A percentile compares a stretch with the other conserved stretches of the same genome.
phyloP scores from a whole-genome alignment of 495 filamentous ascomycete genomes.

The Venustampulla echinocandica region DNA sequence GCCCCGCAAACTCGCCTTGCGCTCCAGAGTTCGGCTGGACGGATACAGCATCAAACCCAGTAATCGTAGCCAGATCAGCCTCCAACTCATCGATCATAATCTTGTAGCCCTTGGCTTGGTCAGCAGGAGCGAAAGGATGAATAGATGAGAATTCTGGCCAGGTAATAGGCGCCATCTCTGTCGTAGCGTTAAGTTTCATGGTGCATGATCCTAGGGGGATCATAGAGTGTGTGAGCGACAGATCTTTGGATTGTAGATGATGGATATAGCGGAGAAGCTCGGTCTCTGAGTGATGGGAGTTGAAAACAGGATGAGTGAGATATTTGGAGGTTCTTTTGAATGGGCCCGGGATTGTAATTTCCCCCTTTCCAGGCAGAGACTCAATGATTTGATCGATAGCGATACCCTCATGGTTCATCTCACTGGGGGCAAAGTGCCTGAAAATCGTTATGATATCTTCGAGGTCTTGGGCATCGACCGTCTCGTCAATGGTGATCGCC shows the following conservation, averaged over 20 bases:
- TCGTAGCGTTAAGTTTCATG: slow-evolving; percentile 97
- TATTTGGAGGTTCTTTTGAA: slow-evolving; percentile 68
- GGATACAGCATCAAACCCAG: slow-evolving; percentile 82
- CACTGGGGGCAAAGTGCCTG: slow-evolving; percentile 28
- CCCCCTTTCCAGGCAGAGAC: slow-evolving; percentile 22
- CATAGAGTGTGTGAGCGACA: slow-evolving; percentile 96
- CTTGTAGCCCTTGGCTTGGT: slow-evolving; percentile 59
- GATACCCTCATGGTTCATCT: slow-evolving; percentile 16
- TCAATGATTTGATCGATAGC: slow-evolving; percentile 31
- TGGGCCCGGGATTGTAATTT: slow-evolving; percentile 41
- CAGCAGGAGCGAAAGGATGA: slow-evolving; percentile 68
- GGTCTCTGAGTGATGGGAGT: slow-evolving; percentile 93
- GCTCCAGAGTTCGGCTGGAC: slow-evolving; percentile 96
- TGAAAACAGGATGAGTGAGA: slow-evolving; percentile 92
- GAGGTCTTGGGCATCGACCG: slow-evolving; percentile 52
- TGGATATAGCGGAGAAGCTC: slow-evolving; percentile 92
- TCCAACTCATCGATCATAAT: slow-evolving; percentile 64
- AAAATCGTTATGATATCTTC: slow-evolving; percentile 53
- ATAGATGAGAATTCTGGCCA: slow-evolving; percentile 78
- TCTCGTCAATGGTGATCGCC: slow-evolving; percentile 68
- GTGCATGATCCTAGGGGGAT: slow-evolving; percentile 98
- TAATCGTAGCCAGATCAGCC: slow-evolving; percentile 72
- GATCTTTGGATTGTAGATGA: slow-evolving; percentile 89
- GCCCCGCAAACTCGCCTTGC: slow-evolving; percentile 91
- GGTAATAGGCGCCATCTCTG: slow-evolving; percentile 86